Percentiles rank a stretch among this genome's conserved stretches.
Evolutionary conservation across 176 grass and related monocot species (phyloP).

Genomic region (Oryza brachyantha): DNA sequence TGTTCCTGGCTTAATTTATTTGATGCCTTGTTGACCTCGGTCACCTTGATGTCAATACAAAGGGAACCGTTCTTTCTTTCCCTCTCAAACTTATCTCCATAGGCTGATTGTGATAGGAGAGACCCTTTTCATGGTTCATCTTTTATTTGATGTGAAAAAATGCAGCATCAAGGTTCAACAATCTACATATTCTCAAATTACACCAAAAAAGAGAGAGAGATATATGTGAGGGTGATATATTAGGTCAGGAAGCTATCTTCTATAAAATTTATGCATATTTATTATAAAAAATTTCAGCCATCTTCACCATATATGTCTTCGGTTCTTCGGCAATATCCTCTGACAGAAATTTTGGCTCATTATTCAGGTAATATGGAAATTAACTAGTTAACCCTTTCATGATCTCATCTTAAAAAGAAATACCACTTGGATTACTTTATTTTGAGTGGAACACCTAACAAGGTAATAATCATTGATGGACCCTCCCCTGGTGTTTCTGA

Average conservation of each 20-base stretch:
- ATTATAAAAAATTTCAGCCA: no score
- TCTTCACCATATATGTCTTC: no score
- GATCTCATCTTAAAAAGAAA: not conserved
- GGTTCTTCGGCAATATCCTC: not conserved
- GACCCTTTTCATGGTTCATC: conserved; percentile 8
- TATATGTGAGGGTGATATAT: not conserved
- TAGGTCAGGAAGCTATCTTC: not conserved
- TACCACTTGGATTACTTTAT: not conserved
- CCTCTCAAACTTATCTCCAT: conserved; percentile 11
- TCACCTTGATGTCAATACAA: conserved; percentile 8
- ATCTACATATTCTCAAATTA: conserved; percentile 18
- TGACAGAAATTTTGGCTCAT: not conserved
- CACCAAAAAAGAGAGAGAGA: not conserved
- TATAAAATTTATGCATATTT: not conserved
- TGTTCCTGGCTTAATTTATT: conserved; percentile 27
- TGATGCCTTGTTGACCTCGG: not conserved
- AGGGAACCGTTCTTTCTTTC: conserved; percentile 31
- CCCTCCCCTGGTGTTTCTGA: not conserved
- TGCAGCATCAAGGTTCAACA: not conserved
- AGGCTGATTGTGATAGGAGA: conserved; percentile 19
- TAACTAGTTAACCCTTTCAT: not conserved
- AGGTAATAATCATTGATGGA: conserved; percentile 24
- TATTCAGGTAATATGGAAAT: not conserved
- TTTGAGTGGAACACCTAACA: not conserved
- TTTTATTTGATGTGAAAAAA: conserved; percentile 31